Conservation (phyloP, 257 asterid species). For the Solanum commersonii region DNA sequence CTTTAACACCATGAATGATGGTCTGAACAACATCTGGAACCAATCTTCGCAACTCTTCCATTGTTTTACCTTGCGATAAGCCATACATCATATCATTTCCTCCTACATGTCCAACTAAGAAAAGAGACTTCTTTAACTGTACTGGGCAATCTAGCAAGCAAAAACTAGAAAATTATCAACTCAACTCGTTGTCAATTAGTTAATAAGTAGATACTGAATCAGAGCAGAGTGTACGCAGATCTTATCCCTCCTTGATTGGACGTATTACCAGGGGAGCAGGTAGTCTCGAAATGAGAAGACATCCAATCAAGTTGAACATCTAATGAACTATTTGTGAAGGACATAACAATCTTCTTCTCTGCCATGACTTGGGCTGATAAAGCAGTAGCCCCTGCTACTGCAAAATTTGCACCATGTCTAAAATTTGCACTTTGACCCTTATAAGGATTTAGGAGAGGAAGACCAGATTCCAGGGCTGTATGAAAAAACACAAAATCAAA, state of each 20-base stretch:
- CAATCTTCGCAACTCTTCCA: constrained; percentile 2
- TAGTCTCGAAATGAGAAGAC: neutral
- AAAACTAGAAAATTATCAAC: constrained; percentile 10
- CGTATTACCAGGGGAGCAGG: neutral
- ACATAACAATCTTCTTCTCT: neutral
- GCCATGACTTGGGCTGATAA: neutral
- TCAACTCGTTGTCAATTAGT: too few species aligned
- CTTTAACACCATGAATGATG: constrained; percentile 3
- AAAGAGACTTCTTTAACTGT: neutral
- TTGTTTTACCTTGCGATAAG: constrained; percentile 11
- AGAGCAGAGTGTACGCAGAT: too few species aligned
- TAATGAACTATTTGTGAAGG: neutral
- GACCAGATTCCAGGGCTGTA: constrained; percentile 5
- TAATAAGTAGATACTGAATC: too few species aligned
- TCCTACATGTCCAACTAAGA: constrained; percentile 16
- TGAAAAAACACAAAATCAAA: neutral
- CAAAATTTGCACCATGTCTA: neutral
- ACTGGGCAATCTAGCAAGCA: constrained; percentile 2
- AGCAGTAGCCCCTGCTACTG: neutral
- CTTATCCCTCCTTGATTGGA: neutral
- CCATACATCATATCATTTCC: constrained; percentile 2
- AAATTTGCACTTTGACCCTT: neutral
- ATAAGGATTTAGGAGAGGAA: constrained; percentile 6
- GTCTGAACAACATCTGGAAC: constrained; percentile 3
- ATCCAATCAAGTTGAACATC: neutral